Evolutionary conservation across 345 rosid genomes (phyloP).

Genomic region (Populus pruinosa): DNA sequence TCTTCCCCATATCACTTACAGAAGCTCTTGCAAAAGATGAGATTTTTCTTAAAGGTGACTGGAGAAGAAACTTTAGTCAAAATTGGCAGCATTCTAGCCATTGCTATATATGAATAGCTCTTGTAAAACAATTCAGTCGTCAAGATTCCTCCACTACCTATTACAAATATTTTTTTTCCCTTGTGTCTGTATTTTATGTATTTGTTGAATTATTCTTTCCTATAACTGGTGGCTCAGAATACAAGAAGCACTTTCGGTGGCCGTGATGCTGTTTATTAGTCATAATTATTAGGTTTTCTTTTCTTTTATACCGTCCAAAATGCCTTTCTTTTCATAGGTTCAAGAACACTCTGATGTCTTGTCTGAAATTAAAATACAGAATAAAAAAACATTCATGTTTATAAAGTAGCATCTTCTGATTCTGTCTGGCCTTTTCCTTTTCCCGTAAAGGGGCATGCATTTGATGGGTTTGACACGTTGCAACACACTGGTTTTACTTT

Average conservation of each 20-base stretch:
- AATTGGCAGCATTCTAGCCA: background rate
- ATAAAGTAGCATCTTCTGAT: background rate
- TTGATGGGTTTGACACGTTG: background rate
- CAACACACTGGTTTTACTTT: background rate
- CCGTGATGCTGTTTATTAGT: background rate
- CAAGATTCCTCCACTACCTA: background rate
- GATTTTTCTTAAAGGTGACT: background rate
- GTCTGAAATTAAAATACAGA: background rate
- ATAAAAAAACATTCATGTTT: background rate
- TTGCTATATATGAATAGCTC: background rate
- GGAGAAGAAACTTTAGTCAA: background rate
- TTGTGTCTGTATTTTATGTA: background rate
- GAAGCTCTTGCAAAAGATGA: background rate
- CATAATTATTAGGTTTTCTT: background rate
- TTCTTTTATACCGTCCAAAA: background rate
- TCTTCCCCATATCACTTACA: background rate
- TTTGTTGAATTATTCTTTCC: background rate
- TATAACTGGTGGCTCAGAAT: background rate
- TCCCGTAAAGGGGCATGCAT: background rate
- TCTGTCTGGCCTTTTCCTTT: background rate
- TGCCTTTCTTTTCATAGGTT: background rate
- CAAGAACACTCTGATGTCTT: background rate
- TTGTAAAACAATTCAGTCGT: background rate
- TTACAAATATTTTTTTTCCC: background rate
- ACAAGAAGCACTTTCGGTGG: background rate